Percentiles rank a stretch among this genome's conserved stretches.
phyloP scores from a whole-genome alignment of 2,329 filamentous ascomycete species.

The Penicillium glabrum region DNA sequence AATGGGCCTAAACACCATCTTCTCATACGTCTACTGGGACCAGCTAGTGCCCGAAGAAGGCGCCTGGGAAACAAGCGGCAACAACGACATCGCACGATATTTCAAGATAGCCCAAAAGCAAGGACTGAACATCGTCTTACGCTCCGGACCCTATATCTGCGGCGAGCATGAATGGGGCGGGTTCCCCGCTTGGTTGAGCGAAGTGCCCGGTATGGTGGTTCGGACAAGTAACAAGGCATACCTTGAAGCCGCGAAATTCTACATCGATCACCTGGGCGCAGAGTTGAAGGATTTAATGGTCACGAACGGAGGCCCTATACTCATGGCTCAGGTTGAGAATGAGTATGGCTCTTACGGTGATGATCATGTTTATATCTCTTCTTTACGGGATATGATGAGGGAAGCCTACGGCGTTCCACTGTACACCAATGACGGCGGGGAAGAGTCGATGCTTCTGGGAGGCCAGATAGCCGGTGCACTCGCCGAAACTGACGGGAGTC shows the following conservation, averaged over 20 bases:
- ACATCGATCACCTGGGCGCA: constrained; percentile 41
- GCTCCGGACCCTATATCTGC: constrained; percentile 52
- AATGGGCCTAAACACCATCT: constrained; percentile 54
- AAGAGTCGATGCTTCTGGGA: constrained; percentile 44
- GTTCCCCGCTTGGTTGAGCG: constrained; percentile 48
- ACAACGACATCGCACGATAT: constrained; percentile 52
- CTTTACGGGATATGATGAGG: constrained; percentile 44
- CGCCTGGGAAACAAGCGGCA: constrained; percentile 38
- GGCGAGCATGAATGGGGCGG: constrained; percentile 53
- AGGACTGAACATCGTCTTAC: constrained; percentile 48
- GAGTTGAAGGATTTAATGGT: constrained; percentile 40
- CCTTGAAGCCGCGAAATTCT: constrained; percentile 38
- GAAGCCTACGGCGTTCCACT: constrained; percentile 45
- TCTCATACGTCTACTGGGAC: constrained; percentile 55
- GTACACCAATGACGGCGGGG: constrained; percentile 53
- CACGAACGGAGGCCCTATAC: constrained; percentile 46
- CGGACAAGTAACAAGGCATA: constrained; percentile 45
- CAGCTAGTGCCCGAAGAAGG: constrained; percentile 46
- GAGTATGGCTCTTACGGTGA: constrained; percentile 53
- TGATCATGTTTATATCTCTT: constrained; percentile 47
- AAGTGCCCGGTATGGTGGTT: constrained; percentile 43
- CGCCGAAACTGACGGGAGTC: constrained; percentile 50
- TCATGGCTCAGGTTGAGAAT: constrained; percentile 55
- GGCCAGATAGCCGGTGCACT: constrained; percentile 48
- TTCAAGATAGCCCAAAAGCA: constrained; percentile 50